These are phyloP conservation scores for Neurospora sp. DNA, from an alignment of 495 filamentous ascomycete genomes.

Conservation along the genomic window DNA sequence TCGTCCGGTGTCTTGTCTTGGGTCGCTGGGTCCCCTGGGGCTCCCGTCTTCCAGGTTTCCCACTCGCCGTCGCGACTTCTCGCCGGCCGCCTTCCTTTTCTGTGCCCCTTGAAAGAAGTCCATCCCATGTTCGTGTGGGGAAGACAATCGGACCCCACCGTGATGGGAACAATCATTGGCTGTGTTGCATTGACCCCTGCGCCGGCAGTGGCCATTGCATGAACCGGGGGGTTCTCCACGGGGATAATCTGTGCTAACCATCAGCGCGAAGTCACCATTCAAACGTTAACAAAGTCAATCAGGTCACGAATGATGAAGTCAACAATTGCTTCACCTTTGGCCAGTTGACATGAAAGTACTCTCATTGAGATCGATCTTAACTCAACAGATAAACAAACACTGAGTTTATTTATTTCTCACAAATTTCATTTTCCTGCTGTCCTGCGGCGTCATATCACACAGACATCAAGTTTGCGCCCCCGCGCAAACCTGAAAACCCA, in stretches of 20 bases:
- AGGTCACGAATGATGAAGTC: neutral
- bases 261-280: neutral
- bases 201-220: neutral
- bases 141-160: neutral
- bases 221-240: neutral
- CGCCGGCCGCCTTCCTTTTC: conserved; percentile 10
- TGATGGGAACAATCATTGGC: neutral
- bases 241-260: conserved; percentile 12
- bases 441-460: neutral
- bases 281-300: conserved; percentile 11
- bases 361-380: too few species aligned
- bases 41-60: neutral
- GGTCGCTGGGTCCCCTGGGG: neutral
- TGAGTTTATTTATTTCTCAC: neutral
- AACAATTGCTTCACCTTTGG: neutral
- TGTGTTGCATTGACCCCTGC: neutral
- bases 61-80: neutral
- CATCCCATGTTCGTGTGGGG: conserved; percentile 1
- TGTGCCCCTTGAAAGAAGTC: neutral
- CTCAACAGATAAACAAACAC: neutral
- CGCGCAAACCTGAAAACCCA: neutral
- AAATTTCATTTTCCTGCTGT: neutral
- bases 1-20: neutral
- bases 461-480: neutral
- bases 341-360: neutral